Evolutionary conservation across 768 basidiomycete species (phyloP).

Genomic region (Leccinum boreale): DNA sequence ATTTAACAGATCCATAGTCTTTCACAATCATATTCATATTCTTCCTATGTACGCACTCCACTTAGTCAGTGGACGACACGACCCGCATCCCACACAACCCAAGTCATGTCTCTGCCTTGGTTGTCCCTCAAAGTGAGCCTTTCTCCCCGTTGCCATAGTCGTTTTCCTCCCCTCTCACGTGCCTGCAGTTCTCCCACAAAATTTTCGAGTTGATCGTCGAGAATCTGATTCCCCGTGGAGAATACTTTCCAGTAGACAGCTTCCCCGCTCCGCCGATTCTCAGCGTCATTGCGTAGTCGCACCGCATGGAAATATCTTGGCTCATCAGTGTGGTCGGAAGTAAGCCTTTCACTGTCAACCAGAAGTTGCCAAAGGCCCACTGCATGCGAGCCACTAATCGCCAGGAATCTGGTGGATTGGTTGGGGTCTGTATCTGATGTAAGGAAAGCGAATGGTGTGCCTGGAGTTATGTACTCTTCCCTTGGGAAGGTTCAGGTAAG

Average conservation of each 20-base stretch:
- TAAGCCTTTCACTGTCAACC: background rate
- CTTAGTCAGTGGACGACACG: background rate
- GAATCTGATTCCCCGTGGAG: conserved; percentile 7
- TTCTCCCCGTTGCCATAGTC: conserved; percentile 8
- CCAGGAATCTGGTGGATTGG: conserved; percentile 19
- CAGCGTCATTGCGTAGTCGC: background rate
- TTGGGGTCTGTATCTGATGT: conserved; percentile 4
- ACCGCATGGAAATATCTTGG: conserved; percentile 4
- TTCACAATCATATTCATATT: background rate
- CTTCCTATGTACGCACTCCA: background rate
- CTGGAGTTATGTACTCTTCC: conserved; percentile 5
- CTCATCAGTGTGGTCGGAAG: background rate
- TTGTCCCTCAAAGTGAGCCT: background rate
- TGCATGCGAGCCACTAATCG: conserved; percentile 15
- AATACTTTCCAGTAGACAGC: conserved; percentile 4
- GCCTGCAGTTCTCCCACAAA: background rate
- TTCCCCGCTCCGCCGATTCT: background rate
- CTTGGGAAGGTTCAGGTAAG: background rate
- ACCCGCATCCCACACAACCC: conserved; percentile 21
- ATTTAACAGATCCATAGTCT: background rate
- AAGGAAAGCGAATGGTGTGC: conserved; percentile 18
- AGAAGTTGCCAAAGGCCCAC: conserved; percentile 9
- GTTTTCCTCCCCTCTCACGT: conserved; percentile 1
- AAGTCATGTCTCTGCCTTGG: background rate
- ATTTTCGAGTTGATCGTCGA: conserved; percentile 8